Evolutionary conservation across 768 basidiomycete genomes (phyloP).

Genomic region (Lentinus tigrinus): DNA sequence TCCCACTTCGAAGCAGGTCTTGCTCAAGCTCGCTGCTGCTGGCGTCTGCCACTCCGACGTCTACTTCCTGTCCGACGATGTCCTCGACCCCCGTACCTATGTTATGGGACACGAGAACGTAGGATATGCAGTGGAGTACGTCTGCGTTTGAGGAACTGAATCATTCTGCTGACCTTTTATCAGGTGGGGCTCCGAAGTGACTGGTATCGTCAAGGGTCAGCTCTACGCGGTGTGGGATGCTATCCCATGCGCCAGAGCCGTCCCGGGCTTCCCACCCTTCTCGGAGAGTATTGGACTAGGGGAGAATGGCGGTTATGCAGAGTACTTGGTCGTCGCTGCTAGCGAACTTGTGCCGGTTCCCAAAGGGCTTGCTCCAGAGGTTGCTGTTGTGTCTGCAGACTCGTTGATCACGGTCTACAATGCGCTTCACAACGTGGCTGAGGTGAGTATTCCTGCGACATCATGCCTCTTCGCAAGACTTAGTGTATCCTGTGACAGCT

Average conservation of each 20-base stretch:
- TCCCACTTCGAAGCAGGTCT: conserved; percentile 1
- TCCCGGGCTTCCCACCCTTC: neutral
- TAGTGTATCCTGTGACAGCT: neutral
- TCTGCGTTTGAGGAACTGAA: too few species aligned
- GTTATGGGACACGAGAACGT: conserved; percentile 12
- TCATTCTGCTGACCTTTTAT: too few species aligned
- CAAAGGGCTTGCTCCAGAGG: neutral
- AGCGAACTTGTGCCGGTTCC: neutral
- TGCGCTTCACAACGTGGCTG: conserved; percentile 2
- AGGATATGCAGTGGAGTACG: conserved; percentile 5
- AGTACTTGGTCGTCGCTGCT: neutral
- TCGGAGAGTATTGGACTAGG: neutral
- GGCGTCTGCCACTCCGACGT: conserved; percentile 15
- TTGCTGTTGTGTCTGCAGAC: neutral
- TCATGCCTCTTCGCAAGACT: neutral
- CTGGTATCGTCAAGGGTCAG: neutral
- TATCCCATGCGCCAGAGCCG: neutral
- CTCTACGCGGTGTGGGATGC: conserved; percentile 1
- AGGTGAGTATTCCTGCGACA: neutral
- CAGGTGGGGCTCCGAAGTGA: too few species aligned
- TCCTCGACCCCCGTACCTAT: conserved; percentile 6
- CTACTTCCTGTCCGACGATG: neutral
- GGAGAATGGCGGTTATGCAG: conserved; percentile 4
- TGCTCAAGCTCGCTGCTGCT: conserved; percentile 13
- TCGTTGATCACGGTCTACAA: neutral